Evolutionary conservation across 1,139 yeast species (phyloP), one percentile per base, ranked within the genome.

Genomic region (Pichia kudriavzevii): DNA sequence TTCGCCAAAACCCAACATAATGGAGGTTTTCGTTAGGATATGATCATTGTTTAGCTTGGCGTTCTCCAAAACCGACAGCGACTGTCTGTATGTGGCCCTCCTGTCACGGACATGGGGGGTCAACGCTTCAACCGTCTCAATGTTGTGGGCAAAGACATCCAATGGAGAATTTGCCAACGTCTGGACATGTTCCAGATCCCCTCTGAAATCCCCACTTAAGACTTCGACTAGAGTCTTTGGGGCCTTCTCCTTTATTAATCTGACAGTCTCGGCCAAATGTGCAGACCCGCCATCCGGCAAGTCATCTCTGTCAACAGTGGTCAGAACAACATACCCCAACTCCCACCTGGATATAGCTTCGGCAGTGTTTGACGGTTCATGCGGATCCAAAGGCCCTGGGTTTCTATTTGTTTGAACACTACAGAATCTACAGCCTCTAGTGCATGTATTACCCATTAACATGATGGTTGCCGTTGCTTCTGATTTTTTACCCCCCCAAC

Each of bases 381-480:
- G 76, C 21, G 97, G 95, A 60, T 93, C 98, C 7, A 95, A 81
- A 9, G 87, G 75, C 0, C 80, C 77, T 1, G 99, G 99, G 5
- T 65, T 65, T 50, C 98, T 71, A 58, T 79, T 78, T 1, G 98
- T 93, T 61, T 93, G 93, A 34, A 93, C 98, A 1, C 95, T 82
- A 59, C 99, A 93, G 63, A 93, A 93, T 44, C 99, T 71, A 57
- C 99, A 93, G 10, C 98, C 99, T 60, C 99, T 71, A 4, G 99
- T 93, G 63, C 99, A 93, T 0, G 98, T 91, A 53, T 93, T 98
- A 42, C 99, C 99, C 70, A 93, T 70, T 45, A 93, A 67, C 99
- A 93, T 93, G 51, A 93, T 91, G 3, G 99, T 93, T 5, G 98
- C 98, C 4, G 99, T 93, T n/a, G 98, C 96, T 52, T 84, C 93